Evolutionary conservation across 2,329 filamentous ascomycete genomes (phyloP).

Genomic region (Cyclaneusma minus): DNA sequence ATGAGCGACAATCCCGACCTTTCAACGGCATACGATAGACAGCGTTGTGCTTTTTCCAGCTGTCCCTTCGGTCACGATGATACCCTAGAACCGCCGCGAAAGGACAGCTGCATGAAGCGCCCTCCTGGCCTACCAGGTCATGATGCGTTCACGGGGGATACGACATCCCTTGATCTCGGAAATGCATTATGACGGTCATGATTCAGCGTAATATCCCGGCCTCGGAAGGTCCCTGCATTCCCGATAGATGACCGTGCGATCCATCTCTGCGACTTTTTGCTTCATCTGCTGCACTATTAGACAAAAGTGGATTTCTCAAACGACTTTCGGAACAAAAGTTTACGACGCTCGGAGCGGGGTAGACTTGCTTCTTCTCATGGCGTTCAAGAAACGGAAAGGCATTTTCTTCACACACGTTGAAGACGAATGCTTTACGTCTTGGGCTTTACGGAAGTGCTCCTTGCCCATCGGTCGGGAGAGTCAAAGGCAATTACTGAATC

Average conservation of each 20-base stretch:
- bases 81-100: constrained; percentile 18
- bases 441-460: constrained; percentile 19
- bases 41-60: constrained; percentile 21
- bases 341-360: constrained; percentile 6
- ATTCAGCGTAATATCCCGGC: constrained; percentile 13
- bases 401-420: constrained; percentile 7
- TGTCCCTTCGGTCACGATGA: constrained; percentile 14
- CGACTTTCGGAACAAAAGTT: constrained; percentile 18
- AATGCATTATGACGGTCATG: constrained; percentile 20
- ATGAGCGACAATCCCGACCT: constrained; percentile 11
- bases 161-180: constrained; percentile 11
- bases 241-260: too few species aligned
- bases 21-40: constrained; percentile 21
- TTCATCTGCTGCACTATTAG: constrained; percentile 21
- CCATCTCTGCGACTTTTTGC: constrained; percentile 1
- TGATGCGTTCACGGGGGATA: constrained; percentile 16
- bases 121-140: constrained; percentile 8
- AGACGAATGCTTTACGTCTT: constrained; percentile 4
- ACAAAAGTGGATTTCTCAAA: constrained; percentile 50
- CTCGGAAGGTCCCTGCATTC: constrained; percentile 15
- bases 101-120: constrained; percentile 16
- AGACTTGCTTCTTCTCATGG: constrained; percentile 11
- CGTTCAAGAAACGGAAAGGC: constrained; percentile 11
- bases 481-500: too few species aligned
- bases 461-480: too few species aligned